Percentiles rank a stretch among this genome's conserved stretches.
Conservation (phyloP, 2,329 filamentous ascomycete species). For the Didymella keratinophila region DNA sequence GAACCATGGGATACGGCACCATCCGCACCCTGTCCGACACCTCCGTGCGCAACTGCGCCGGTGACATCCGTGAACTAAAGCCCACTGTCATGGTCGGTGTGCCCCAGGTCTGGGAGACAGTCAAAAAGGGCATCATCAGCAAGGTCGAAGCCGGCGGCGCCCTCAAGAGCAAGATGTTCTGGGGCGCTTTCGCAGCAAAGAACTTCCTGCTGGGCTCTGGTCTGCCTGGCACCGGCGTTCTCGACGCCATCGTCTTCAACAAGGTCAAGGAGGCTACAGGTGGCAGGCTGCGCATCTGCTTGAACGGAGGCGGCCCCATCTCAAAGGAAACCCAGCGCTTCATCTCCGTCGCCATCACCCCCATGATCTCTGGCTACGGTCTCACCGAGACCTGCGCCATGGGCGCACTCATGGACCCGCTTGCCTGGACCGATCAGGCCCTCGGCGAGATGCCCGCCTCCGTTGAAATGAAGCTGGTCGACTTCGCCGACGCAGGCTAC, state of each 20-base stretch:
- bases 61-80: slow-evolving; percentile 90
- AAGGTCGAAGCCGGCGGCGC: slow-evolving; percentile 77
- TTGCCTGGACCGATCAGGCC: slow-evolving; percentile 80
- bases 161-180: slow-evolving; percentile 81
- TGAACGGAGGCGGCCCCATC: slow-evolving; percentile 94
- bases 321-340: slow-evolving; percentile 88
- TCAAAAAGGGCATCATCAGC: slow-evolving; percentile 89
- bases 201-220: slow-evolving; percentile 66
- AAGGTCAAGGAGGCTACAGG: slow-evolving; percentile 92
- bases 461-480: slow-evolving; percentile 90
- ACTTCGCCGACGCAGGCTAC: slow-evolving; percentile 89
- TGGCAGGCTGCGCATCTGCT: slow-evolving; percentile 83
- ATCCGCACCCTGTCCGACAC: slow-evolving; percentile 86
- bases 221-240: slow-evolving; percentile 70
- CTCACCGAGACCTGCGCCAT: slow-evolving; percentile 91
- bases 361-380: slow-evolving; percentile 94
- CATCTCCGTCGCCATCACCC: slow-evolving; percentile 88
- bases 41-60: slow-evolving; percentile 87
- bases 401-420: slow-evolving; percentile 81
- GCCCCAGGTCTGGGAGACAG: slow-evolving; percentile 94
- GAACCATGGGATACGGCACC: slow-evolving; percentile 91
- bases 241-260: slow-evolving; percentile 88
- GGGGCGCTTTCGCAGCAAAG: slow-evolving; percentile 69
- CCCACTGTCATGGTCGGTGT: slow-evolving; percentile 94
- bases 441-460: slow-evolving; percentile 80